Base-by-base conservation (phyloP, 306 rosid genomes). In the Prunus salicina region DNA sequence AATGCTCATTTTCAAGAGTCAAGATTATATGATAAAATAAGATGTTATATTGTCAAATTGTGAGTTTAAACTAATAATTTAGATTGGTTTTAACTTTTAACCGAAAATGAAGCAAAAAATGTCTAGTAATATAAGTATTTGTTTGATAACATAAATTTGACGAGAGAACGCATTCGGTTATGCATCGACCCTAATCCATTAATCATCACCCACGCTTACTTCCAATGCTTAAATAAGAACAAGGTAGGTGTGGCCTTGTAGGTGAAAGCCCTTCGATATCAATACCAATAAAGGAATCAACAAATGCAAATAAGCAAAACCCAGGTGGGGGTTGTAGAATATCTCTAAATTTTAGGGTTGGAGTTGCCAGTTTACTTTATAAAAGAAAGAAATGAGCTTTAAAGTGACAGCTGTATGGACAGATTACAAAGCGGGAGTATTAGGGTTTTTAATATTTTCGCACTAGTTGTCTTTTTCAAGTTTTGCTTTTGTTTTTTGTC, bases 41-140 rank as follows among this genome's bases (percentile, higher is more conserved):
- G 11, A 57, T 3, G 3, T 22, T 57, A 20, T 22, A 0, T 1
- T 0, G 0, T 57, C 0, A 11, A 0, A 57, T 9, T 10, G 8
- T 57, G n/a, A 57, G n/a, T 12, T 57, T 57, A 20, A 27, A 22
- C 8, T 57, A 56, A 8, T 10, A 16, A 57, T 20, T 38, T 57
- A 20, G 15, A 6, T 57, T 57, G 0, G 11, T 12, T 57, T 1
- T 57, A 24, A 6, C 0, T 12, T 57, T 1, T 57, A 24, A 6
- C 0, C 0, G 2, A 38, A 38, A 38, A 38, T 38, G 9, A 38
- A 6, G 43, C 43, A 20, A 8, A 22, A 57, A 10, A 56, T 4
- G 0, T 52, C n/a, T 52, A 11, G 5, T 47, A 56, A 9, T 8
- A 56, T 6, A 20, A 56, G 15, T 20, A 56, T 27, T 57, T 14